phyloP scores from a whole-genome alignment of 495 filamentous ascomycete genomes.

The Trichoderma asperelloides region DNA sequence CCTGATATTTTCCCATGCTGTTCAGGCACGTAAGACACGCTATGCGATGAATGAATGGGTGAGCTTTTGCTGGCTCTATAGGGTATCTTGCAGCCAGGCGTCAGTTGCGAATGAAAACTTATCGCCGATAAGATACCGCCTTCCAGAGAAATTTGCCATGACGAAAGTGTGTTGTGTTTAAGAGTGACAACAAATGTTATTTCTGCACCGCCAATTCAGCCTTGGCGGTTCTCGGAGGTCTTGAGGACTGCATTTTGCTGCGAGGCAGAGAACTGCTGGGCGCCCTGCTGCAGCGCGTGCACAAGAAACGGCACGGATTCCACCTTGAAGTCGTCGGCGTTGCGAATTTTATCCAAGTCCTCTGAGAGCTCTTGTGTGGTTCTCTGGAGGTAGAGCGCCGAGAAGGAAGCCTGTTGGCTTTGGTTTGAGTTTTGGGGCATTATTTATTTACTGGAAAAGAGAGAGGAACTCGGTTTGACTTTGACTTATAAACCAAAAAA shows the following conservation, averaged over 20 bases:
- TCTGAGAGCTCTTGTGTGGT: slow-evolving; percentile 61
- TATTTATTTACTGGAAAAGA: too few species aligned
- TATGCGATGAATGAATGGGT: background rate
- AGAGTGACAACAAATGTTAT: background rate
- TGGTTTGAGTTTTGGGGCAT: background rate
- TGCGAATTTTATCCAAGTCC: slow-evolving; percentile 58
- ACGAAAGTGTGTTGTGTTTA: background rate
- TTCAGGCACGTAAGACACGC: background rate
- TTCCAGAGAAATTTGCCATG: background rate
- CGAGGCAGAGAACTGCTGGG: slow-evolving; percentile 31
- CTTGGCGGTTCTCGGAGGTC: background rate
- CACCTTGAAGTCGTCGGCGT: slow-evolving; percentile 57
- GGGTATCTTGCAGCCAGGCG: background rate
- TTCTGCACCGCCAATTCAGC: background rate
- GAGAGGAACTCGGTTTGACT: too few species aligned
- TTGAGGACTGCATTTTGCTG: background rate
- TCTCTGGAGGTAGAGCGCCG: slow-evolving; percentile 54
- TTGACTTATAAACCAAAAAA: too few species aligned
- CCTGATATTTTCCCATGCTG: background rate
- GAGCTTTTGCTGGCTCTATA: background rate
- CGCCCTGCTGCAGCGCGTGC: slow-evolving; percentile 56
- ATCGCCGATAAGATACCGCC: background rate
- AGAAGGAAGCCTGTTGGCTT: slow-evolving; percentile 29
- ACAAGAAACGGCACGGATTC: slow-evolving; percentile 54
- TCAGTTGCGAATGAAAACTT: background rate